These are phyloP conservation scores for Tylopilus sp. DNA, from an alignment of 1,284 basidiomycete species.

Conservation along the genomic window DNA sequence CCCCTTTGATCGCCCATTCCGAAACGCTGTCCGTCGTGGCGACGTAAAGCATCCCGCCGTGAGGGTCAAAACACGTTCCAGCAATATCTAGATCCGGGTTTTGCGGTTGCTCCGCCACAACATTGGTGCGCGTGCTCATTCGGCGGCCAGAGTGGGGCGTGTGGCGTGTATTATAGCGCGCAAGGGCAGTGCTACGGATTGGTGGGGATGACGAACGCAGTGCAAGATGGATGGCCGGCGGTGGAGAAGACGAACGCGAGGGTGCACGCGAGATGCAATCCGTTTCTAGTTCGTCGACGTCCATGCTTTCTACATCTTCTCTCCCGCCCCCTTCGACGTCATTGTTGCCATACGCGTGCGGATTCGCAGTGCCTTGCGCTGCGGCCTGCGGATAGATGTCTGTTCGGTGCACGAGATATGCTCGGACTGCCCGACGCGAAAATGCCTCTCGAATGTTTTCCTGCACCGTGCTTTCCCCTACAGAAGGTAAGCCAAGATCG, in stretches of 20 bases:
- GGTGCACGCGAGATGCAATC: constrained; percentile 46
- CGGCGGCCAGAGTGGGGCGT: constrained; percentile 20
- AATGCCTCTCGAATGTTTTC: constrained; percentile 55
- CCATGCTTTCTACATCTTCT: constrained; percentile 33
- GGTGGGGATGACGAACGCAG: constrained; percentile 23
- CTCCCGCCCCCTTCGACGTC: constrained; percentile 24
- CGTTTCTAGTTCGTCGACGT: constrained; percentile 41
- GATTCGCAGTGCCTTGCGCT: constrained; percentile 17
- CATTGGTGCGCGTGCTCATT: constrained; percentile 12
- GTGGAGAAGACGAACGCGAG: constrained; percentile 44
- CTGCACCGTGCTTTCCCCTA: constrained; percentile 57
- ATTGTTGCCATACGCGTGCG: constrained; percentile 14
- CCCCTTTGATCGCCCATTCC: constrained; percentile 60
- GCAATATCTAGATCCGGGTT: constrained; percentile 57
- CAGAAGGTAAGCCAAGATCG: constrained; percentile 48
- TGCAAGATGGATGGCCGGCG: constrained; percentile 32
- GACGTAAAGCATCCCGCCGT: constrained; percentile 62
- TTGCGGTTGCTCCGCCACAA: constrained; percentile 13
- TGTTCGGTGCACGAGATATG: constrained; percentile 31
- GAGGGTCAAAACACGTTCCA: constrained; percentile 70
- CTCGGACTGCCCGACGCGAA: constrained; percentile 42
- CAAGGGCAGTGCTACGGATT: constrained; percentile 16
- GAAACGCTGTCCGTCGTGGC: constrained; percentile 57
- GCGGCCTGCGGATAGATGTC: constrained; percentile 20
- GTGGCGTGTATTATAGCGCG: constrained; percentile 20